Percentiles rank a stretch among this genome's conserved stretches.
Evolutionary conservation across 2,329 filamentous ascomycete genomes (phyloP).

Genomic region (Pseudomassariella vexata): DNA sequence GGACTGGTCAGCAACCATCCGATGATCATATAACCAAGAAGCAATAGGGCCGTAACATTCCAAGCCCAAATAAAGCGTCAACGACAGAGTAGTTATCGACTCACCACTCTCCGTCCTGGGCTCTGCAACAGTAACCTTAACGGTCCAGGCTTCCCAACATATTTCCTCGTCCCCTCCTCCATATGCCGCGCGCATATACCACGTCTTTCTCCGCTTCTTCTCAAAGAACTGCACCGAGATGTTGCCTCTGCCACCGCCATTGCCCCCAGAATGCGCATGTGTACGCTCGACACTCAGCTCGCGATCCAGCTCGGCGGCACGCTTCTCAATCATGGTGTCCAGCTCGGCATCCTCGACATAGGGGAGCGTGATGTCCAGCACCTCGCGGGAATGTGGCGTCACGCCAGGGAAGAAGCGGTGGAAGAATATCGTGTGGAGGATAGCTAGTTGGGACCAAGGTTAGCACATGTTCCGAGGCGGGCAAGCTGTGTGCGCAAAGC

Average conservation of each 20-base stretch:
- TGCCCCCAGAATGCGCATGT: conserved; percentile 2
- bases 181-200: conserved; percentile 54
- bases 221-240: conserved; percentile 92
- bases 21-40: no score
- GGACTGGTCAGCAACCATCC: no score
- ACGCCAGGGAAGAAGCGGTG: conserved; percentile 93
- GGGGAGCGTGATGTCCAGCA: conserved; percentile 85
- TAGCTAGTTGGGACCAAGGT: conserved; percentile 47
- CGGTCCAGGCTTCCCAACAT: conserved; percentile 93
- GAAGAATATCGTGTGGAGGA: conserved; percentile 97
- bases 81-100: no score
- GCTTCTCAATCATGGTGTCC: conserved; percentile 88
- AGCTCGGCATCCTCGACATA: conserved; percentile 87
- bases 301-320: conserved; percentile 71
- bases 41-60: no score
- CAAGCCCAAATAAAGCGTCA: no score
- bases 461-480: no score
- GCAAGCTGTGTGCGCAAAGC: no score
- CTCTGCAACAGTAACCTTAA: conserved; percentile 89
- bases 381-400: conserved; percentile 74
- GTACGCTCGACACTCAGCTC: conserved; percentile 61
- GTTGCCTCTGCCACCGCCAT: conserved; percentile 43
- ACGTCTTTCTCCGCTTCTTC: conserved; percentile 77
- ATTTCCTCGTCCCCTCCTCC: conserved; percentile 74
- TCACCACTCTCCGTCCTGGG: conserved; percentile 82